A percentile compares a stretch with the other conserved stretches of the same genome.
Evolutionary conservation across 352 stramenopile species (phyloP).

Genomic region (Globisporangium takayamanum): DNA sequence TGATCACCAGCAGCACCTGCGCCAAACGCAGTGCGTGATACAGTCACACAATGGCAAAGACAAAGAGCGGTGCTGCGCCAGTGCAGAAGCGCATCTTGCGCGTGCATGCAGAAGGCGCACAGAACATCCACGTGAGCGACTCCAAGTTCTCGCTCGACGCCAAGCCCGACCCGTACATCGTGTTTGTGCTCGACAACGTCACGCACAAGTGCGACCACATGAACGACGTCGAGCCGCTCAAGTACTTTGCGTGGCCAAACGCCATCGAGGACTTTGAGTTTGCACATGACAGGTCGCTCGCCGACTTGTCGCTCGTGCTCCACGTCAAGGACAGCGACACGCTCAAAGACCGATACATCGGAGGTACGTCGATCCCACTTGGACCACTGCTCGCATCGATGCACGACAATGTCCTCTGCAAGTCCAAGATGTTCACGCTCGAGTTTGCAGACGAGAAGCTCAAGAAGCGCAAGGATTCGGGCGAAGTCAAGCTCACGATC

Average conservation of each 20-base stretch:
- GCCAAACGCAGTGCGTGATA: neutral
- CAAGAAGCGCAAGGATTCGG: constrained; percentile 29
- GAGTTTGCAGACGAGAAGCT: constrained; percentile 39
- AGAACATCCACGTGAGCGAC: constrained; percentile 20
- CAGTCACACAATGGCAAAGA: constrained; percentile 1
- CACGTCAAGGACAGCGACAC: constrained; percentile 47
- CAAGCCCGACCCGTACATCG: constrained; percentile 42
- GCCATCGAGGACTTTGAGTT: constrained; percentile 33
- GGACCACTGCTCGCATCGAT: constrained; percentile 14
- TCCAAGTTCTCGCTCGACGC: constrained; percentile 27
- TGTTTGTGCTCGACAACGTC: constrained; percentile 25
- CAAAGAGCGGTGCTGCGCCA: neutral
- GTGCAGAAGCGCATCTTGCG: constrained; percentile 13
- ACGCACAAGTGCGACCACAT: constrained; percentile 25
- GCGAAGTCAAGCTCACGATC: constrained; percentile 41
- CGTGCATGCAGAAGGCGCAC: constrained; percentile 32
- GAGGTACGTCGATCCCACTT: constrained; percentile 27
- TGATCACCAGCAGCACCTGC: neutral
- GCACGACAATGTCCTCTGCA: constrained; percentile 19
- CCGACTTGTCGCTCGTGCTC: constrained; percentile 17
- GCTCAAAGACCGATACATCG: constrained; percentile 44
- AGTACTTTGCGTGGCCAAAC: constrained; percentile 41
- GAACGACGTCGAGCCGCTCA: constrained; percentile 33
- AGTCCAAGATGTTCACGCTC: constrained; percentile 25
- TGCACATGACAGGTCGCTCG: constrained; percentile 10